phyloP scores from a whole-genome alignment of 345 rosid species.

The Euphorbia lathyris region DNA sequence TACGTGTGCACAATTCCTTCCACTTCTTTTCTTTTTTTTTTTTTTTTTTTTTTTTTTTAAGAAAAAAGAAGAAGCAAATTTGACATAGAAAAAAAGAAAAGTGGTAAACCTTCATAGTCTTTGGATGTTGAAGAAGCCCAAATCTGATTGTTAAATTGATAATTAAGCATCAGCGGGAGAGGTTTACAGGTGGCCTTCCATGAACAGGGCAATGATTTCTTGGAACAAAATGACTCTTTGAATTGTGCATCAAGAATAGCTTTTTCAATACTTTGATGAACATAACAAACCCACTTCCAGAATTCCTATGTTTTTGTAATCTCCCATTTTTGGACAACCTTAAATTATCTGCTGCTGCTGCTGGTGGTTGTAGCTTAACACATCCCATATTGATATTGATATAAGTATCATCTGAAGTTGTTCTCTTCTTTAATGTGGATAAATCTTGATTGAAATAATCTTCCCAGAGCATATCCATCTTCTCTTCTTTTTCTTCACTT shows the following conservation, averaged over 20 bases:
- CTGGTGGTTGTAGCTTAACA: constrained; percentile 8
- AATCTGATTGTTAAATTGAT: too few relatives aligned
- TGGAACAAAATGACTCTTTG: constrained; percentile 25
- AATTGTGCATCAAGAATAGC: constrained; percentile 48
- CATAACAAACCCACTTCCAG: constrained; percentile 26
- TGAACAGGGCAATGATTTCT: background rate
- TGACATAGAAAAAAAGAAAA: too few relatives aligned
- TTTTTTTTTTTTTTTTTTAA: too few relatives aligned
- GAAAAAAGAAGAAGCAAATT: too few relatives aligned
- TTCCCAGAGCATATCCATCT: constrained; percentile 89
- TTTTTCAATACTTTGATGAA: constrained; percentile 54
- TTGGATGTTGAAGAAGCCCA: too few relatives aligned
- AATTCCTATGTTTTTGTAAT: constrained; percentile 21
- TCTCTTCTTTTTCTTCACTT: constrained; percentile 13
- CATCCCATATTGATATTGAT: constrained; percentile 27
- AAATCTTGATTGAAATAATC: constrained; percentile 69
- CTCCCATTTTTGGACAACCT: constrained; percentile 26
- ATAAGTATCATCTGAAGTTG: background rate
- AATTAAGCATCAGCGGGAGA: background rate
- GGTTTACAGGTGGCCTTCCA: background rate
- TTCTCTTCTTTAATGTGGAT: constrained; percentile 4
- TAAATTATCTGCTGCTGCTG: constrained; percentile 3
- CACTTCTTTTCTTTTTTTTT: too few relatives aligned
- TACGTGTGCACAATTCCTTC: too few relatives aligned
- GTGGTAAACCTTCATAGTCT: too few relatives aligned